Base-by-base conservation (phyloP, 2,329 filamentous ascomycete species). In the Metarhizium anisopliae region DNA sequence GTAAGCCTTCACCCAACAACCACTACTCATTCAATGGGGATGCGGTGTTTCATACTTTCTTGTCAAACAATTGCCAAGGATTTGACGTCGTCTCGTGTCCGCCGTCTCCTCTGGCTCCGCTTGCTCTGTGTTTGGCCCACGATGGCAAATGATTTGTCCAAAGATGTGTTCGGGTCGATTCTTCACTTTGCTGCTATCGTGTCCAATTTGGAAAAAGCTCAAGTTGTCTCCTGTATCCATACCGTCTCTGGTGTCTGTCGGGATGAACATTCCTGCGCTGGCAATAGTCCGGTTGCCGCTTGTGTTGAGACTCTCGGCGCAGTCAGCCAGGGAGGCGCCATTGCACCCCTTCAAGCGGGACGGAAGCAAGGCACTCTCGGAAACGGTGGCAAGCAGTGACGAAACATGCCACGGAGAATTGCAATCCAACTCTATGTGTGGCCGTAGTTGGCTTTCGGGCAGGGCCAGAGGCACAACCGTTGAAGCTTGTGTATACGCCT, bases 281-380 rank as follows among this genome's bases (percentile, higher is more conserved):
- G 87, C 89, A 38, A 97, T 84, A 30, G 83, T 87, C 65, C 92
- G 90, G 58, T 84, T 87, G n/a, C 89, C 90, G 56, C 87, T 85
- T 35, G 83, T 78, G 61, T 90, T 92, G 54, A 95, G 73, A 13
- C 81, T 76, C 54, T 83, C 81, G 36, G 85, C 81, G 50, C 93
- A 71, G 52, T 84, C 79, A 43, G 80, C 78, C 50, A 94, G 72
- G 1, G 78, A 83, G 29, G 62, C 60, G 61, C 68, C 75, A 59
- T 62, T 68, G 4, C 68, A 68, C 11, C 77, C 69, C 35, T 77
- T 79, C 35, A 96, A 72, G 3, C 93, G 81, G 1, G 89, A 86
- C 6, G 89, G 88, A 14, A 97, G 72, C 1, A 87, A 89, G 38
- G 87, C 82, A 29, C 84, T 90, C 69, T 97, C 94, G 13, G 96